Percentiles rank a stretch among this genome's conserved stretches.
These are phyloP conservation scores for Trichoderma aggressivum DNA, from an alignment of 2,329 filamentous ascomycete species.

Conservation along the genomic window DNA sequence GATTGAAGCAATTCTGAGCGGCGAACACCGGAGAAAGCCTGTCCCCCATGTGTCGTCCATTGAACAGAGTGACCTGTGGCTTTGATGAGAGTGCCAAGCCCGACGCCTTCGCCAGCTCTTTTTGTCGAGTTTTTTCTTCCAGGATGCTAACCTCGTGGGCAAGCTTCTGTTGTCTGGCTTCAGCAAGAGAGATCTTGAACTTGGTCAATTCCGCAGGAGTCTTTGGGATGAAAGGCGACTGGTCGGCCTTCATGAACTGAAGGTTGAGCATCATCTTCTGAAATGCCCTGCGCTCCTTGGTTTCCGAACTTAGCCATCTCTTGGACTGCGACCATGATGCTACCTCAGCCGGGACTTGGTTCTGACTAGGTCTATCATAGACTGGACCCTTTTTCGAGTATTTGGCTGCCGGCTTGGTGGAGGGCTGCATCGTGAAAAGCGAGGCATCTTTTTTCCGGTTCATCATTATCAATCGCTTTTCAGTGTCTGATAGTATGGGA, in stretches of 20 bases:
- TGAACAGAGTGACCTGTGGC: slow-evolving; percentile 24
- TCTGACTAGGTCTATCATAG: not conserved
- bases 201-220: slow-evolving; percentile 34
- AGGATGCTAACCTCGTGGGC: slow-evolving; percentile 25
- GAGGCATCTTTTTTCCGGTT: not conserved
- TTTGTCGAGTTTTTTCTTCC: slow-evolving; percentile 23
- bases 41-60: slow-evolving; percentile 29
- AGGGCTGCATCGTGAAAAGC: not conserved
- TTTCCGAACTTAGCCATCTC: slow-evolving; percentile 37
- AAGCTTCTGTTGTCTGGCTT: slow-evolving; percentile 28
- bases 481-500: not conserved
- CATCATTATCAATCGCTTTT: not conserved
- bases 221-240: slow-evolving; percentile 38
- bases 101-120: slow-evolving; percentile 6
- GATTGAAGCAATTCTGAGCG: slow-evolving; percentile 33
- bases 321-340: slow-evolving; percentile 39
- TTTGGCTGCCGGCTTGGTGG: not conserved
- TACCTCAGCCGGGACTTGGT: slow-evolving; percentile 18
- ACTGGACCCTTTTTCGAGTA: not conserved
- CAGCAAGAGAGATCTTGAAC: slow-evolving; percentile 31
- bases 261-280: slow-evolving; percentile 37
- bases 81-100: slow-evolving; percentile 3
- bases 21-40: slow-evolving; percentile 34
- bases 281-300: slow-evolving; percentile 34
- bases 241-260: slow-evolving; percentile 34